Base-by-base conservation (phyloP, 75 land plant genomes). In the Ceratopteris richardii region DNA sequence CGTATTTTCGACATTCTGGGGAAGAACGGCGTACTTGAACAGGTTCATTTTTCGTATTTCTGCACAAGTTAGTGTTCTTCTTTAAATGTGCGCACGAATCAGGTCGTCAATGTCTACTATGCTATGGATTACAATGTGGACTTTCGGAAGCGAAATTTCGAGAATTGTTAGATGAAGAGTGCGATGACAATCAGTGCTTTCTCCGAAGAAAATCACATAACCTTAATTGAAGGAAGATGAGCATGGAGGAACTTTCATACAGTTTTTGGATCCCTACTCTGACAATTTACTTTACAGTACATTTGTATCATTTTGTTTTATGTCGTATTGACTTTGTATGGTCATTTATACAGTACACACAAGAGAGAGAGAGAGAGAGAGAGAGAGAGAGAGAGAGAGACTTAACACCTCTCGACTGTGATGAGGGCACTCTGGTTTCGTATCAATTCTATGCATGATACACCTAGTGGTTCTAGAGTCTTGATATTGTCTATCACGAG, bases 1-100 rank as follows among this genome's bases (percentile, higher is more conserved):
- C 58, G 51, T 18, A 14, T 48, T 14, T 90, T 90, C 58, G 85
- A 90, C 50, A 22, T 43, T 9, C 85, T 90, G 64, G 69, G 80
- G 13, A 19, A 69, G 28, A 39, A 60, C 5, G 28, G 60, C 1
- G 3, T 83, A 25, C 60, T 90, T 43, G 79, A 74, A 37, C 87
- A 81, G 93, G 93, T 46, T 46, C 13, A 51, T 4, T 28, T 50
- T 29, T 29, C 16, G 7, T 51, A 10, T 62, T 16, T 44, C 58
- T 27, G 33, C 41, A 9, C 27, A 9, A 14, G 40, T 1, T 54
- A 27, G 27, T 0, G 59, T 27, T 29, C 28, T 28, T 53, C 46
- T 60, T 16, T 13, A 9, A 16, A 3, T 60, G 3, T 4, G 1
- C 16, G 48, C 21, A 20, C 9, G n/a, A n/a, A n/a, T n/a, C n/a